Conservation (phyloP, 305 asterid species). For the Plantago coronopus region DNA sequence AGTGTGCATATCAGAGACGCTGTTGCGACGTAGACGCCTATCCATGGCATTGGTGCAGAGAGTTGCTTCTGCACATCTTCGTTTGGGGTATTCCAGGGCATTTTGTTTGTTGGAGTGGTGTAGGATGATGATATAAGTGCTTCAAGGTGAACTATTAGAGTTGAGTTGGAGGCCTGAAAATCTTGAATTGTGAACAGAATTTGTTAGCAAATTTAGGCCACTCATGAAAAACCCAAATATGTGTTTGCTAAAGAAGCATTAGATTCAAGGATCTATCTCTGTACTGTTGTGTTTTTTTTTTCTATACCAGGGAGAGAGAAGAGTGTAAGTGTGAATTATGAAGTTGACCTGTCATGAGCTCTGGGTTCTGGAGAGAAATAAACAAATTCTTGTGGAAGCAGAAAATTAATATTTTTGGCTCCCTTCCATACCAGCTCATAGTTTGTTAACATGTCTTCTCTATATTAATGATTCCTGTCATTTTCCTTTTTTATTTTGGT, state of each 20-base stretch:
- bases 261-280: background rate
- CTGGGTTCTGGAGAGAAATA: too few relatives aligned
- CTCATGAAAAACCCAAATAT: background rate
- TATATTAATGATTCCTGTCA: too few relatives aligned
- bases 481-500: too few relatives aligned
- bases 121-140: background rate
- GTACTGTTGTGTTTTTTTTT: background rate
- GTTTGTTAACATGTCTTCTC: too few relatives aligned
- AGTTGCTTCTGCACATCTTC: constrained; percentile 4
- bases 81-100: background rate
- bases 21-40: constrained; percentile 40
- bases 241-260: background rate
- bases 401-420: too few relatives aligned
- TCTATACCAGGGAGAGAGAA: background rate
- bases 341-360: too few relatives aligned
- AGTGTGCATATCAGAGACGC: constrained; percentile 38
- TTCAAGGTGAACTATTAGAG: too few relatives aligned
- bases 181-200: background rate
- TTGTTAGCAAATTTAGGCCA: background rate
- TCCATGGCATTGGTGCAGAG: constrained; percentile 39
- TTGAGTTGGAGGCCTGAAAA: background rate
- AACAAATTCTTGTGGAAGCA: too few relatives aligned
- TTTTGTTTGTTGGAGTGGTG: too few relatives aligned
- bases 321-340: background rate
- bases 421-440: too few relatives aligned